Base-by-base conservation (phyloP, 2,329 filamentous ascomycete species). In the Geoglossum cookeanum region DNA sequence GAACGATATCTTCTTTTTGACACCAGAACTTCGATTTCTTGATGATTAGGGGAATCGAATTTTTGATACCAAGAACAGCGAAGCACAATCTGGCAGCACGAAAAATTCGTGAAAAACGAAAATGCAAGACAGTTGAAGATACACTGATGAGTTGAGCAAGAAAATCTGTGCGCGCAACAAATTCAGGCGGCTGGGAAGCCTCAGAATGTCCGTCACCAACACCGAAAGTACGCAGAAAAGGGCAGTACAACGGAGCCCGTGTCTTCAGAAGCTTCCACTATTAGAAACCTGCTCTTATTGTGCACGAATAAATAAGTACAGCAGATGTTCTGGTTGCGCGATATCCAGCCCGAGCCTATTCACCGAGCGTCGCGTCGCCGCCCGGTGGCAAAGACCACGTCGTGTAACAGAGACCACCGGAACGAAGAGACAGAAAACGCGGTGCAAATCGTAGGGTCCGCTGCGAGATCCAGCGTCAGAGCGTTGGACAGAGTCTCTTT, bases 51-150 rank as follows among this genome's bases (percentile, higher is more conserved):
- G 22, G 49, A 53, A 53, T 53, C 49, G 49, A 53, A 53, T 53
- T 53, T 53, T 35, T 53, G 49, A 53, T 53, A 53, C 49, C 49
- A 53, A 53, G 49, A 53, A 53, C 32, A 53, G 33, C 49, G 49
- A 53, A 53, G 49, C 49, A 53, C 30, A 53, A 53, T 32, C 30
- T 53, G 49, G 49, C 49, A 53, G 32, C 30, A 35, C 49, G 9
- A 53, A 53, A 30, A 51, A 4, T 29, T 17, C 13, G 49, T 15
- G 48, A 52, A 52, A 15, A 33, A 33, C 3, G 33, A 37, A 13
- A 22, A 35, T 53, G 30, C 30, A 35, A 35, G 32, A 53, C 9
- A 22, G n/a, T n/a, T 53, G 49, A 53, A 52, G 49, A 53, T 53
- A 53, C 49, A 53, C 49, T 32, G 33, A 17, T 53, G 49, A 22